These are phyloP conservation scores for Ceratobasidium sp. DNA, from an alignment of 1,284 basidiomycete species.

Conservation along the genomic window DNA sequence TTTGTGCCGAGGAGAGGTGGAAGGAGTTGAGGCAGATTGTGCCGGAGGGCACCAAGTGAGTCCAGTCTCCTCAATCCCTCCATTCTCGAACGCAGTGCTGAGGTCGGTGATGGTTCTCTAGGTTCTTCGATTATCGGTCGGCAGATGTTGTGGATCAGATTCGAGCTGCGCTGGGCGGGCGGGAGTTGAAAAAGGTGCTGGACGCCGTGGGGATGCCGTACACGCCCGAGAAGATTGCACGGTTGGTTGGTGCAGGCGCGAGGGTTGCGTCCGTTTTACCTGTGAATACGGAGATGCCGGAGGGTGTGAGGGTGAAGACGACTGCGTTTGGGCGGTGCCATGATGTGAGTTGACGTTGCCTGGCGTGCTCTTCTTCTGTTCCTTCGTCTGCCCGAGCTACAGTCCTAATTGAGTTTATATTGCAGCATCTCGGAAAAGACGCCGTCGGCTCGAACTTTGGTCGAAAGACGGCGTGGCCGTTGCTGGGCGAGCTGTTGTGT, in stretches of 20 bases:
- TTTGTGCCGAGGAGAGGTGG: slow-evolving; percentile 15
- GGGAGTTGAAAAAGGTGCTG: slow-evolving; percentile 27
- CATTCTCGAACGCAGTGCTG: not conserved
- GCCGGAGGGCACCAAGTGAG: slow-evolving; percentile 20
- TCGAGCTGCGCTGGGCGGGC: slow-evolving; percentile 5
- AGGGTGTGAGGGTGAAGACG: slow-evolving; percentile 31
- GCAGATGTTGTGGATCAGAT: slow-evolving; percentile 20
- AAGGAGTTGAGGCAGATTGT: not conserved
- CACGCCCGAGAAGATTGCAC: slow-evolving; percentile 17
- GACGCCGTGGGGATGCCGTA: slow-evolving; percentile 26
- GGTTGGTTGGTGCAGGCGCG: slow-evolving; percentile 14
- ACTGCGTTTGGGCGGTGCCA: slow-evolving; percentile 30
- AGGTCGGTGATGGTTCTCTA: not conserved
- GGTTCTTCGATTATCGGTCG: slow-evolving; percentile 35
- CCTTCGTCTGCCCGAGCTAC: too few species aligned
- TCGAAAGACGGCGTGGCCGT: slow-evolving; percentile 28
- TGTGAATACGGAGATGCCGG: slow-evolving; percentile 34
- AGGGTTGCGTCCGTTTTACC: slow-evolving; percentile 27
- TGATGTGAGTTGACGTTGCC: slow-evolving; percentile 31
- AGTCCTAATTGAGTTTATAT: not conserved
- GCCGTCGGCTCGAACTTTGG: slow-evolving; percentile 13
- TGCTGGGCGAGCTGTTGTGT: slow-evolving; percentile 26
- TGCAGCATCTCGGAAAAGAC: slow-evolving; percentile 33
- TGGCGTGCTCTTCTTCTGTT: not conserved
- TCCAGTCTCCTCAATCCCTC: not conserved